A percentile compares a stretch with the other conserved stretches of the same genome.
These are phyloP conservation scores for Neoconidiobolus thromboides DNA, from an alignment of 371 early-diverging fungal species.

Conservation along the genomic window DNA sequence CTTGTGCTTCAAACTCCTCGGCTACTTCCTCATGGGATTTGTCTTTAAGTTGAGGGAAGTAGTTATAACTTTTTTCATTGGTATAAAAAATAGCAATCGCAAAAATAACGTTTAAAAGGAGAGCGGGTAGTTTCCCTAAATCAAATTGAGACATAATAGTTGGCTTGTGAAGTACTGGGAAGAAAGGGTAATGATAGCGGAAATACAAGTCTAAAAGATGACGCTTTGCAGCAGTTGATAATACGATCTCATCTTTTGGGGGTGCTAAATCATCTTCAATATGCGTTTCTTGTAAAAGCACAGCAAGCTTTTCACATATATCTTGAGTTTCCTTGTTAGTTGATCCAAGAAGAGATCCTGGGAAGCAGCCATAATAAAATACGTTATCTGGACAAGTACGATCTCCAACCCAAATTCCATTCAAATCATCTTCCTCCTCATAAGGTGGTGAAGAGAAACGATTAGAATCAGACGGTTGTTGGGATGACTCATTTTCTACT, in stretches of 20 bases:
- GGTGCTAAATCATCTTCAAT: constrained; percentile 6
- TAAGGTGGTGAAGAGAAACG: constrained; percentile 7
- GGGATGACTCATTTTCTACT: neutral
- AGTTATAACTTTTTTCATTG: constrained; percentile 10
- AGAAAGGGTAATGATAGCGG: constrained; percentile 34
- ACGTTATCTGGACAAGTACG: constrained; percentile 5
- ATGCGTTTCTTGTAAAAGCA: neutral
- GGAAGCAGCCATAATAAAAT: constrained; percentile 6
- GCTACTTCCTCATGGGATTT: constrained; percentile 3
- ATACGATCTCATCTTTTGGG: neutral
- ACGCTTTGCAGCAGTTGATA: constrained; percentile 7
- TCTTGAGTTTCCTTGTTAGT: constrained; percentile 7
- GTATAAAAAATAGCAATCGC: constrained; percentile 44
- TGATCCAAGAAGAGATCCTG: constrained; percentile 2
- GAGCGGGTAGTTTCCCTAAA: constrained; percentile 18
- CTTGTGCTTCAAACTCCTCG: constrained; percentile 5
- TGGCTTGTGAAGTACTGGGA: constrained; percentile 41
- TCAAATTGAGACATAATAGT: constrained; percentile 25
- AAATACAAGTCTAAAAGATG: constrained; percentile 36
- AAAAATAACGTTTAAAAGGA: constrained; percentile 46
- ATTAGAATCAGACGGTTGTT: constrained; percentile 4
- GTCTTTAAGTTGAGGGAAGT: constrained; percentile 5
- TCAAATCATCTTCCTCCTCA: constrained; percentile 6
- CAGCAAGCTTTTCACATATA: constrained; percentile 5
- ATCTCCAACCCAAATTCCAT: constrained; percentile 7